Conservation (phyloP, 306 rosid genomes). For the Datisca glomerata region DNA sequence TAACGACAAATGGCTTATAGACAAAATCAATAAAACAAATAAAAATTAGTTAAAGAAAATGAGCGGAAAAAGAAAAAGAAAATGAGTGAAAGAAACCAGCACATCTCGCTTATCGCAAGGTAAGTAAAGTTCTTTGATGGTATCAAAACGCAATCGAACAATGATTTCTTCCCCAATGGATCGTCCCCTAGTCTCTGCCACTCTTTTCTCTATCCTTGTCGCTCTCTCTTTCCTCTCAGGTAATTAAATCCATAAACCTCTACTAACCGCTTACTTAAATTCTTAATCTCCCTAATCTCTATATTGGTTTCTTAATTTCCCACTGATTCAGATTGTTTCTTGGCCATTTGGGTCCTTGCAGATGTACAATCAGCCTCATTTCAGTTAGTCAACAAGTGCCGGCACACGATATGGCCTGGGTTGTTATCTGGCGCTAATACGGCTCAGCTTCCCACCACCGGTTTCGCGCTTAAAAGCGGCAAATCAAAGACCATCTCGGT, state of each 20-base stretch:
- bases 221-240: constrained; percentile 6
- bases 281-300: not conserved
- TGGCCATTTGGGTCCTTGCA: constrained; percentile 11
- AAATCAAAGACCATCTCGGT: constrained; percentile 34
- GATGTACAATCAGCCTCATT: constrained; percentile 60
- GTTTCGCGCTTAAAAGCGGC: constrained; percentile 50
- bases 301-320: not conserved
- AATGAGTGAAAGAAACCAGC: no score
- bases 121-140: constrained; percentile 31
- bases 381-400: constrained; percentile 77
- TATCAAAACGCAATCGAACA: not conserved
- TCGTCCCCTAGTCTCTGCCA: constrained; percentile 7
- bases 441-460: constrained; percentile 65
- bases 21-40: no score
- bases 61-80: no score
- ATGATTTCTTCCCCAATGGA: constrained; percentile 8
- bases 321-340: constrained; percentile 1
- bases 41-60: no score
- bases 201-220: not conserved
- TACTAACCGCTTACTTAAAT: not conserved
- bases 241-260: not conserved
- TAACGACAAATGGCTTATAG: no score
- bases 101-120: constrained; percentile 16
- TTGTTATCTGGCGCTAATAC: constrained; percentile 71
- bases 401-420: constrained; percentile 77